phyloP scores from a whole-genome alignment of 176 grass and related monocot species.

The Alloteropsis semialata region DNA sequence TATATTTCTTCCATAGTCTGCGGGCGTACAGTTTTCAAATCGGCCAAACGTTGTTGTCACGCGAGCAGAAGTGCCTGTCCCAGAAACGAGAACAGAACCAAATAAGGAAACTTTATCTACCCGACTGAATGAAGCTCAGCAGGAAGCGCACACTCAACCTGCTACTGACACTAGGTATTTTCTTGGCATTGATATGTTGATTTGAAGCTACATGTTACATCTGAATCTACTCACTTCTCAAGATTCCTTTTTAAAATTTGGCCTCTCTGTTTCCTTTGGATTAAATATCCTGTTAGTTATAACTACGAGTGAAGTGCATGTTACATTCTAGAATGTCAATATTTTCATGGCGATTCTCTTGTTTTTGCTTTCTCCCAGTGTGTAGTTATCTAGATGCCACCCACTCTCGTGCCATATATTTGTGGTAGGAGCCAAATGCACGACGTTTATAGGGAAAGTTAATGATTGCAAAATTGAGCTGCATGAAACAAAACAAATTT shows the following conservation, averaged over 20 bases:
- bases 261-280: neutral
- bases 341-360: neutral
- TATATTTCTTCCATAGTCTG: slow-evolving; percentile 45
- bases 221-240: neutral
- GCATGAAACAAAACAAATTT: neutral
- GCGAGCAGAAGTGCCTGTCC: slow-evolving; percentile 40
- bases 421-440: slow-evolving; percentile 6
- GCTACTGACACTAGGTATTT: slow-evolving; percentile 68
- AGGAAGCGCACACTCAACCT: slow-evolving; percentile 43
- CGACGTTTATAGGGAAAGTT: neutral
- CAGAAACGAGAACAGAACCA: slow-evolving; percentile 34
- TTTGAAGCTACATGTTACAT: neutral
- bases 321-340: neutral
- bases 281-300: neutral
- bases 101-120: slow-evolving; percentile 36
- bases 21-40: slow-evolving; percentile 75
- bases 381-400: neutral
- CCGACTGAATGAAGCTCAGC: slow-evolving; percentile 40
- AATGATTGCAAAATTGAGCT: neutral
- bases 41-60: slow-evolving; percentile 50
- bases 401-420: slow-evolving; percentile 13
- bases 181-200: neutral
- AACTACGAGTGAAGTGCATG: no score
- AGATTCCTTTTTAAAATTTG: neutral
- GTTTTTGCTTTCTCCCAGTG: neutral